phyloP scores from a whole-genome alignment of 371 early-diverging fungal species.

The Rhizopus delemar region DNA sequence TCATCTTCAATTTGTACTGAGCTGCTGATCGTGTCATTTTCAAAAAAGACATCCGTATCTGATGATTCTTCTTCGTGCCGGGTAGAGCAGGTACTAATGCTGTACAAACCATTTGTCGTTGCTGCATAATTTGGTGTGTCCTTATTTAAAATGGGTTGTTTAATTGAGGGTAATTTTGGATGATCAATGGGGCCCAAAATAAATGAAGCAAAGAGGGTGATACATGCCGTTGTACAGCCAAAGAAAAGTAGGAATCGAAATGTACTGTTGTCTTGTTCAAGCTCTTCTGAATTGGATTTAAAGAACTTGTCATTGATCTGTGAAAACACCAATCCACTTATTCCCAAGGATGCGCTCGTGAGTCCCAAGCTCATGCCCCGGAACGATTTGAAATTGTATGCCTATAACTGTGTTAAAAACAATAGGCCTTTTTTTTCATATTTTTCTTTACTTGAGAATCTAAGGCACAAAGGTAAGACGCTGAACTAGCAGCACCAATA shows the following conservation, averaged over 20 bases:
- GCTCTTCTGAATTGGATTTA: slow-evolving; percentile 15
- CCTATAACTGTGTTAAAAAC: slow-evolving; percentile 8
- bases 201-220: slow-evolving; percentile 33
- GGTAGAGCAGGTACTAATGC: too few species aligned
- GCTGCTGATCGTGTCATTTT: neutral
- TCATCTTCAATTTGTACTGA: neutral
- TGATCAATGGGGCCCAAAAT: slow-evolving; percentile 25
- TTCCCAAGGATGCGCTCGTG: slow-evolving; percentile 43
- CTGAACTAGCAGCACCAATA: slow-evolving; percentile 42
- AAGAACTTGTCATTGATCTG: slow-evolving; percentile 48
- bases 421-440: neutral
- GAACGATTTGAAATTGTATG: slow-evolving; percentile 42
- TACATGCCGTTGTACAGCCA: slow-evolving; percentile 21
- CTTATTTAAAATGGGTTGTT: too few species aligned
- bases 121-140: too few species aligned
- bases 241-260: slow-evolving; percentile 41
- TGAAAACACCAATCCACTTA: slow-evolving; percentile 49
- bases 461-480: slow-evolving; percentile 44
- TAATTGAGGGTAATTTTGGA: too few species aligned
- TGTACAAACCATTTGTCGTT: too few species aligned
- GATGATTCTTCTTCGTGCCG: neutral
- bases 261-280: slow-evolving; percentile 29
- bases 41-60: neutral
- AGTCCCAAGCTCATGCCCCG: slow-evolving; percentile 50
- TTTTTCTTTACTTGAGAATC: slow-evolving; percentile 41